A percentile compares a stretch with the other conserved stretches of the same genome.
Conservation (phyloP, 176 grass and related monocot genomes). For the Oryza officinalis region DNA sequence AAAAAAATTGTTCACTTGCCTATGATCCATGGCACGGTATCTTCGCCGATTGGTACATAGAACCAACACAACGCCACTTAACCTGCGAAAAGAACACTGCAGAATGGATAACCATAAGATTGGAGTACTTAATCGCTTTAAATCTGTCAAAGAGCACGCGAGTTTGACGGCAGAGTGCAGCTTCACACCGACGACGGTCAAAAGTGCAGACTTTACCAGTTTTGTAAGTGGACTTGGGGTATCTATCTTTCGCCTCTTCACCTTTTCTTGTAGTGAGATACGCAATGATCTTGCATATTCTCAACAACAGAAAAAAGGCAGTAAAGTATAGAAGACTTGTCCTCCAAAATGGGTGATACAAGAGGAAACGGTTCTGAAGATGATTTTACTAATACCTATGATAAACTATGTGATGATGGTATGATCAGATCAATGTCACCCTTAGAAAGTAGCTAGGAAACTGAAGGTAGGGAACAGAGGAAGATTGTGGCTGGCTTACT, state of each 20-base stretch:
- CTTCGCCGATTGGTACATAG: conserved; percentile 23
- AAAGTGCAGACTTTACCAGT: neutral
- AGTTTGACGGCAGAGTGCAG: conserved; percentile 5
- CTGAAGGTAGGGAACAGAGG: neutral
- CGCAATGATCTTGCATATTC: neutral
- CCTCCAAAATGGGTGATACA: neutral
- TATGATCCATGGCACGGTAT: neutral
- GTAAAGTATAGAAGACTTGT: too few relatives aligned
- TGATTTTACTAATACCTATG: neutral
- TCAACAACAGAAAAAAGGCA: neutral
- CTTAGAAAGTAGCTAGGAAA: neutral
- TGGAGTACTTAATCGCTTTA: neutral
- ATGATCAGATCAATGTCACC: neutral
- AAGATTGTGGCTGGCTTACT: conserved; percentile 24
- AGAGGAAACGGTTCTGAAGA: conserved; percentile 1
- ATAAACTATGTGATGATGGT: too few relatives aligned
- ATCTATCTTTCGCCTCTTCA: neutral
- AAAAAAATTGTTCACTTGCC: neutral
- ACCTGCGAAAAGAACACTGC: neutral
- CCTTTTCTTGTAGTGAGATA: neutral
- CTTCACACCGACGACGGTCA: conserved; percentile 13
- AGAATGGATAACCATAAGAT: neutral
- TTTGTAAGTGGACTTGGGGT: neutral
- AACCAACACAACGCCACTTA: neutral
- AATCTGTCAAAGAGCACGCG: conserved; percentile 12